Evolutionary conservation across 306 rosid species (phyloP).

Genomic region (Cicer pinnatifidum): DNA sequence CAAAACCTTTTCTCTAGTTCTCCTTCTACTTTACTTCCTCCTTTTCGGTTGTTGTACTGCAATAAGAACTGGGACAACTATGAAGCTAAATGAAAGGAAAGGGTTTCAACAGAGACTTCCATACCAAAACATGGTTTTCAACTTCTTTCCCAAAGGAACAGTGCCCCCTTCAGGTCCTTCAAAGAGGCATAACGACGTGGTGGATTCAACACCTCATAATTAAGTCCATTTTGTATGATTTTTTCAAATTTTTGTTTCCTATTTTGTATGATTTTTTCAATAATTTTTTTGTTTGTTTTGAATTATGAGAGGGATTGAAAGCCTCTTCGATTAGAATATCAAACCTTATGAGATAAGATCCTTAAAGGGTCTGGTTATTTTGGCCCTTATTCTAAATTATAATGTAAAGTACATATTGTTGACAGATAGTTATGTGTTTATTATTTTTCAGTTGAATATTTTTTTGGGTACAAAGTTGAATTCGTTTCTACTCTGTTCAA

Average conservation of each 20-base stretch:
- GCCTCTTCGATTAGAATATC: too few relatives aligned
- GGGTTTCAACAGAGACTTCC: conserved; percentile 37
- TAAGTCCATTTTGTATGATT: conserved; percentile 44
- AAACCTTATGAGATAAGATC: too few relatives aligned
- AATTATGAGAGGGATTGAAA: too few relatives aligned
- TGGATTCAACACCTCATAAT: conserved; percentile 59
- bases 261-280: too few relatives aligned
- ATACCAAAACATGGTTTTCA: conserved; percentile 53
- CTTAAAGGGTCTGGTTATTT: too few relatives aligned
- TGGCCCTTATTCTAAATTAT: too few relatives aligned
- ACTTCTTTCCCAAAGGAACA: conserved; percentile 72
- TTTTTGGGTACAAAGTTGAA: too few relatives aligned
- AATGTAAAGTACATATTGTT: too few relatives aligned
- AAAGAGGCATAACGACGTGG: conserved; percentile 68
- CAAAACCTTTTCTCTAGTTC: conserved; percentile 39
- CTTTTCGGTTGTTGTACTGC: conserved; percentile 58
- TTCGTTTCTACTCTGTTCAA: too few relatives aligned
- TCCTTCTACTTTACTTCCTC: conserved; percentile 47
- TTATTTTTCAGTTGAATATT: too few relatives aligned
- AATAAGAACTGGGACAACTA: conserved; percentile 53
- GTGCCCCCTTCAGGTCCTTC: conserved; percentile 91
- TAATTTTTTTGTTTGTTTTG: too few relatives aligned
- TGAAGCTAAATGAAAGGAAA: conserved; percentile 43
- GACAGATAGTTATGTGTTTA: too few relatives aligned
- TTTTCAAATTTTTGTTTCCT: background rate